Conservation (phyloP, 768 basidiomycete species). For the Russula sp. region DNA sequence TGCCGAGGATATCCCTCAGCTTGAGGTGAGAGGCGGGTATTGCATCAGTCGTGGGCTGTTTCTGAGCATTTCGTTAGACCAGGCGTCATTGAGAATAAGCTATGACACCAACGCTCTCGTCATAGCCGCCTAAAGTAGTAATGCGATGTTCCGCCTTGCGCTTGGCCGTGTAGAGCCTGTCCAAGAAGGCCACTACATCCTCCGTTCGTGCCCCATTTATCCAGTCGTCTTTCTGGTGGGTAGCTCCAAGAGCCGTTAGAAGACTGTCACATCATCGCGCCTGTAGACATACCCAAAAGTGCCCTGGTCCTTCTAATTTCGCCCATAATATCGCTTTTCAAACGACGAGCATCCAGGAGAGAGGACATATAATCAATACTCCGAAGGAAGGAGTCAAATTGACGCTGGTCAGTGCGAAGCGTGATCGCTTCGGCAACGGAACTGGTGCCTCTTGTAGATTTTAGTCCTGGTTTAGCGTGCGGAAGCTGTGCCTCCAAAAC, state of each 20-base stretch:
- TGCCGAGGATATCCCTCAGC: slow-evolving; percentile 74
- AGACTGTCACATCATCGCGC: background rate
- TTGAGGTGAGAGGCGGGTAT: slow-evolving; percentile 43
- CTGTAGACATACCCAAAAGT: slow-evolving; percentile 47
- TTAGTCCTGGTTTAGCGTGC: slow-evolving; percentile 37
- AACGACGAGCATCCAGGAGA: slow-evolving; percentile 77
- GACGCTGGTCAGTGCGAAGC: slow-evolving; percentile 67
- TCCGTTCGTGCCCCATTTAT: slow-evolving; percentile 82
- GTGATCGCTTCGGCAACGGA: slow-evolving; percentile 66
- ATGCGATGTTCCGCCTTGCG: slow-evolving; percentile 84
- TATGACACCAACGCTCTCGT: slow-evolving; percentile 45
- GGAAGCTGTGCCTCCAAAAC: slow-evolving; percentile 77
- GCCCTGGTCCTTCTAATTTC: slow-evolving; percentile 80
- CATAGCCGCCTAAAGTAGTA: slow-evolving; percentile 62
- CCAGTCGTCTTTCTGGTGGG: slow-evolving; percentile 84
- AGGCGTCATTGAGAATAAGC: background rate
- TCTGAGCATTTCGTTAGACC: slow-evolving; percentile 25
- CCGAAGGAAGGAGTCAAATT: slow-evolving; percentile 87
- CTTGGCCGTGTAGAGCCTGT: slow-evolving; percentile 84
- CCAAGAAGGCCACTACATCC: slow-evolving; percentile 79
- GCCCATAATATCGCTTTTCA: slow-evolving; percentile 89
- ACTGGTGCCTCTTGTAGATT: slow-evolving; percentile 31
- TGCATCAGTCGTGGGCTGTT: slow-evolving; percentile 33
- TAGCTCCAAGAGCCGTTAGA: slow-evolving; percentile 38
- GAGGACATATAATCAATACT: slow-evolving; percentile 79